These are phyloP conservation scores for Syzygium grande DNA, from an alignment of 345 rosid genomes.

Conservation along the genomic window DNA sequence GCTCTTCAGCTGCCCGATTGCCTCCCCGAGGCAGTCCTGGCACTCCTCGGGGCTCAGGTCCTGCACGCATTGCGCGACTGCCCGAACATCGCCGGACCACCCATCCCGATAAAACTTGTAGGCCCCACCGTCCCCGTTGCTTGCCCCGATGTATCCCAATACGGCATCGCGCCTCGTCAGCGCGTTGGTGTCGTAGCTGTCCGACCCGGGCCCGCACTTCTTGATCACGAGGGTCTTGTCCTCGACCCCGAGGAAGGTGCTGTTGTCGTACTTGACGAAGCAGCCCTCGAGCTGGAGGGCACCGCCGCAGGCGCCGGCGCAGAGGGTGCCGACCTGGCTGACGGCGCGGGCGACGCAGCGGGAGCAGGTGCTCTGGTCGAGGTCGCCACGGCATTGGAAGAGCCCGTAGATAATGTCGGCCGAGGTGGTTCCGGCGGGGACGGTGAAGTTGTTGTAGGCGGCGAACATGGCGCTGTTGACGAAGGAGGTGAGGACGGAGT, in stretches of 20 bases:
- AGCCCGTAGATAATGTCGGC: constrained; percentile 55
- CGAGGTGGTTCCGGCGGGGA: constrained; percentile 42
- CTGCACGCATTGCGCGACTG: constrained; percentile 71
- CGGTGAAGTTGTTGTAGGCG: constrained; percentile 33
- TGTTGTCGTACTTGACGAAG: constrained; percentile 60
- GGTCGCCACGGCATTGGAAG: constrained; percentile 91
- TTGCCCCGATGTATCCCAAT: constrained; percentile 33
- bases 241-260: constrained; percentile 56
- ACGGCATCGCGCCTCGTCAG: constrained; percentile 46
- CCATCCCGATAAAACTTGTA: constrained; percentile 32
- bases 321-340: constrained; percentile 40
- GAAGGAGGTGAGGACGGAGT: constrained; percentile 73
- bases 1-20: constrained; percentile 52
- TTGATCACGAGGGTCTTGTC: constrained; percentile 63
- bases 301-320: constrained; percentile 51
- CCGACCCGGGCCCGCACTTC: constrained; percentile 54
- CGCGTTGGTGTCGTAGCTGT: constrained; percentile 28
- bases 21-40: constrained; percentile 81
- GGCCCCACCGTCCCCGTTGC: constrained; percentile 40
- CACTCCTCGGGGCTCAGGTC: constrained; percentile 67
- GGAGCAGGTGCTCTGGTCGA: constrained; percentile 46
- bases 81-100: constrained; percentile 40
- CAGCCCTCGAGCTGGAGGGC: constrained; percentile 73
- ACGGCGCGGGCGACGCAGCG: constrained; percentile 66
- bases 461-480: constrained; percentile 58